These are phyloP conservation scores for Ploettnerulaceae sp. DNA, from an alignment of 2,329 filamentous ascomycete genomes.

Conservation along the genomic window DNA sequence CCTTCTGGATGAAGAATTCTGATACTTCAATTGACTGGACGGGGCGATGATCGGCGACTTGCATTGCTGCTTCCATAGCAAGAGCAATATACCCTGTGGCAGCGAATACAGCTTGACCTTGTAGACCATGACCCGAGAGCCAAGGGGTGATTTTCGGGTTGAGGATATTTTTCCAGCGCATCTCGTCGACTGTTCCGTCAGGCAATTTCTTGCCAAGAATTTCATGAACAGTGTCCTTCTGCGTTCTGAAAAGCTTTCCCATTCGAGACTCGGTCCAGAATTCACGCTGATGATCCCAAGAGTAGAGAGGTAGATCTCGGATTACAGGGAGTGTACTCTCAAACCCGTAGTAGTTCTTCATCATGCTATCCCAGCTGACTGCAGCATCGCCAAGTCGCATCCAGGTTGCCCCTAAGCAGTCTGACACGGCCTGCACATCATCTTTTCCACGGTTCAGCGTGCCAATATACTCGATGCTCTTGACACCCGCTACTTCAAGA, in stretches of 20 bases:
- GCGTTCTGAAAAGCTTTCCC: neutral
- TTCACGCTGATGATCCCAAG: slow-evolving; percentile 11
- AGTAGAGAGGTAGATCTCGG: slow-evolving; percentile 11
- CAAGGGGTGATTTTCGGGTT: slow-evolving; percentile 37
- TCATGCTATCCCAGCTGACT: no score
- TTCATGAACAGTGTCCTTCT: no score
- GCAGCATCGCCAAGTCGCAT: neutral
- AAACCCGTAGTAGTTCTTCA: neutral
- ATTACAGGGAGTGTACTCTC: slow-evolving; percentile 18
- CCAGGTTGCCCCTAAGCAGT: slow-evolving; percentile 4
- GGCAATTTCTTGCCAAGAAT: no score
- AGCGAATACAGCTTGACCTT: slow-evolving; percentile 37
- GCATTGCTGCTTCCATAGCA: slow-evolving; percentile 41
- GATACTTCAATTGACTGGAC: slow-evolving; percentile 8
- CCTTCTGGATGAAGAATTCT: slow-evolving; percentile 11
- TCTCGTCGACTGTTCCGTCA: no score
- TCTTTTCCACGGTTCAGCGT: neutral
- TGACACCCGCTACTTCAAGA: neutral
- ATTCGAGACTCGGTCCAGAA: slow-evolving; percentile 14
- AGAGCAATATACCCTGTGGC: slow-evolving; percentile 44
- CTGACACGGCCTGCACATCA: slow-evolving; percentile 4
- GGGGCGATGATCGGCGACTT: slow-evolving; percentile 9
- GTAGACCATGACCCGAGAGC: slow-evolving; percentile 41
- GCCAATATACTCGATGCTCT: slow-evolving; percentile 6
- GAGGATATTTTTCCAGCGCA: slow-evolving; percentile 15